Percentiles rank a stretch among this genome's conserved stretches.
Evolutionary conservation across 768 basidiomycete genomes (phyloP).

Genomic region (Gymnopilus junonius): DNA sequence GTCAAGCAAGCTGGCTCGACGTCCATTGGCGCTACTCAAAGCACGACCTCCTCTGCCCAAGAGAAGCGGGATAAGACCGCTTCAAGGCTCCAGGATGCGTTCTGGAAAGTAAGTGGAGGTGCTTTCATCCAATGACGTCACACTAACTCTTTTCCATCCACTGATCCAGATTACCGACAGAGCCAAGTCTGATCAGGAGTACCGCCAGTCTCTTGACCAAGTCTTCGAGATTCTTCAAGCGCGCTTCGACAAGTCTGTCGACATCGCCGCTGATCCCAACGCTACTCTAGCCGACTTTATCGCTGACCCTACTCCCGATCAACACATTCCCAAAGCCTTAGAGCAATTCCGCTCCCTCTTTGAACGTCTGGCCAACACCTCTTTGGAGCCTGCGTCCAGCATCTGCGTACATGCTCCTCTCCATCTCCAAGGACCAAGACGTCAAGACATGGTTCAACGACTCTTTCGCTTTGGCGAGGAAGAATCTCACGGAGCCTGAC

Average conservation of each 20-base stretch:
- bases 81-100: constrained; percentile 50
- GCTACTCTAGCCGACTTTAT: constrained; percentile 59
- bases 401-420: constrained; percentile 48
- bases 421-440: constrained; percentile 56
- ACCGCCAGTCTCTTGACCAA: constrained; percentile 59
- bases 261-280: constrained; percentile 49
- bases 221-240: constrained; percentile 61
- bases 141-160: neutral
- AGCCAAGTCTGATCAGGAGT: constrained; percentile 63
- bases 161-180: constrained; percentile 59
- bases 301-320: constrained; percentile 65
- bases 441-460: constrained; percentile 60
- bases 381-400: constrained; percentile 49
- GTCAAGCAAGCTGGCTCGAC: constrained; percentile 60
- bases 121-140: neutral
- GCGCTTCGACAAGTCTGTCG: constrained; percentile 56
- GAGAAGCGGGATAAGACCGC: constrained; percentile 50
- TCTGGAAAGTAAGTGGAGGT: constrained; percentile 47
- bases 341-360: constrained; percentile 48
- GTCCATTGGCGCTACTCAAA: constrained; percentile 58
- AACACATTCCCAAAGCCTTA: constrained; percentile 62
- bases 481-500: constrained; percentile 51
- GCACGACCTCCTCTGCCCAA: constrained; percentile 42
- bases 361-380: constrained; percentile 55
- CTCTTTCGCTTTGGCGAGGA: constrained; percentile 49